phyloP scores from a whole-genome alignment of 2,329 filamentous ascomycete genomes.

The Pseudogymnoascus verrucosus region DNA sequence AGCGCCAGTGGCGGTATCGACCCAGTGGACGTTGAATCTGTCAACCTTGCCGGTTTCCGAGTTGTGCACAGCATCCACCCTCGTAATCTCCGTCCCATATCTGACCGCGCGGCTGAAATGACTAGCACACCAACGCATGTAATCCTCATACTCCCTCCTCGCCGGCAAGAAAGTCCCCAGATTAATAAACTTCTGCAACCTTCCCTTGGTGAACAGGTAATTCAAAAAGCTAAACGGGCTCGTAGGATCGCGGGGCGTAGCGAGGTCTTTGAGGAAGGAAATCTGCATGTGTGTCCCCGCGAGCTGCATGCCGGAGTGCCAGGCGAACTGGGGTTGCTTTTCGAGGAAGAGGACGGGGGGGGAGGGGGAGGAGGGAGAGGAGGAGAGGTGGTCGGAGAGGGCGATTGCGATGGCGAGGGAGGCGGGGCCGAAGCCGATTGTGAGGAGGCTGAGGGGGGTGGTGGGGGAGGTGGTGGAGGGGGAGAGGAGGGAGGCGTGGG shows the following conservation, averaged over 20 bases:
- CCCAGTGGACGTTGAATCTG: background rate
- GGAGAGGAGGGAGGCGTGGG: background rate
- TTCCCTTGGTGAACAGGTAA: slow-evolving; percentile 73
- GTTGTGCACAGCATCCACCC: slow-evolving; percentile 29
- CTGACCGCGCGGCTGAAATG: slow-evolving; percentile 54
- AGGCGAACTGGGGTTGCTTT: slow-evolving; percentile 71
- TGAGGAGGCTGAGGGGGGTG: slow-evolving; percentile 48
- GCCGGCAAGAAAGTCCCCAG: slow-evolving; percentile 78
- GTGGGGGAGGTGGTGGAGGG: background rate
- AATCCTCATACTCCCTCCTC: slow-evolving; percentile 84
- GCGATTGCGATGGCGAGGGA: slow-evolving; percentile 85
- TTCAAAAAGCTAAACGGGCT: slow-evolving; percentile 91
- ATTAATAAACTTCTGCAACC: slow-evolving; percentile 86
- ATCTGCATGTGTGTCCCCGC: slow-evolving; percentile 94
- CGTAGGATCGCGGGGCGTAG: slow-evolving; percentile 74
- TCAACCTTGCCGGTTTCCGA: background rate
- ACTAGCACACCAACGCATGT: slow-evolving; percentile 81
- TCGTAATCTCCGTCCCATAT: slow-evolving; percentile 52
- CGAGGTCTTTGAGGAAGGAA: slow-evolving; percentile 90
- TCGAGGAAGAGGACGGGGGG: slow-evolving; percentile 74
- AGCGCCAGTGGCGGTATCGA: background rate
- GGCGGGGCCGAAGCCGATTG: slow-evolving; percentile 87
- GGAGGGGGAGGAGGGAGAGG: slow-evolving; percentile 33
- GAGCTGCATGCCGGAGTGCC: slow-evolving; percentile 91
- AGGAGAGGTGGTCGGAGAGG: slow-evolving; percentile 64